Evolutionary conservation across 371 early-diverging fungal species (phyloP).

Genomic region (Polyrhizophydium stewartii): DNA sequence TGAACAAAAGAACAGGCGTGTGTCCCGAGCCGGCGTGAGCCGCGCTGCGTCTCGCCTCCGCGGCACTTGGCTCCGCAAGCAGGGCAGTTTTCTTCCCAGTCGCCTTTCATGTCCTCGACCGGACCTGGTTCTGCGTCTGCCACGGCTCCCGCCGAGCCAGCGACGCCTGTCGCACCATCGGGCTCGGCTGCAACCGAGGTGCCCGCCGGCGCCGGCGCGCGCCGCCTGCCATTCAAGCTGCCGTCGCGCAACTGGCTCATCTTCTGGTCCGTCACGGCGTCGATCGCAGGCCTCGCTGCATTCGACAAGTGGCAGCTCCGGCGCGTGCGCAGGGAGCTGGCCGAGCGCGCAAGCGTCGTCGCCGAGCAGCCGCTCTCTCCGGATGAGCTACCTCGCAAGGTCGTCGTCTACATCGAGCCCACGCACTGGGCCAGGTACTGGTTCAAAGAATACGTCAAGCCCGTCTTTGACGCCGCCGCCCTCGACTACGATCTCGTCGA

Average conservation of each 20-base stretch:
- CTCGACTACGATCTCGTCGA: conserved; percentile 34
- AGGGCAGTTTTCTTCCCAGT: no score
- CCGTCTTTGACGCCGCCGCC: conserved; percentile 43
- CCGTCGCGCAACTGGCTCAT: conserved; percentile 36
- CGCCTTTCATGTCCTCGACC: no score
- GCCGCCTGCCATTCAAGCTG: no score
- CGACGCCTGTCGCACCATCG: no score
- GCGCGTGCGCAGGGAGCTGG: conserved; percentile 14
- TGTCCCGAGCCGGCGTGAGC: no score
- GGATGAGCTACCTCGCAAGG: conserved; percentile 23
- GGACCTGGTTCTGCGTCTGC: no score
- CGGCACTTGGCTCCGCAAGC: no score
- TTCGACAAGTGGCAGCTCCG: conserved; percentile 28
- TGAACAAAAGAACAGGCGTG: no score
- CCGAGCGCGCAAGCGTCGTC: conserved; percentile 7
- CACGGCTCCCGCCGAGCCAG: no score
- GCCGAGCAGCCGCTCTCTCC: conserved; percentile 13
- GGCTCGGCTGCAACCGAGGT: no score
- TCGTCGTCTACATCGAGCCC: conserved; percentile 30
- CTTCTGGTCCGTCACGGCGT: conserved; percentile 16
- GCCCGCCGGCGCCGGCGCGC: no score
- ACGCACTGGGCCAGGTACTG: conserved; percentile 24
- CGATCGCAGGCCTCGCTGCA: conserved; percentile 13
- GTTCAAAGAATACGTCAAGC: conserved; percentile 32
- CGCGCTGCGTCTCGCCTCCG: no score